Base-by-base conservation (phyloP, 352 stramenopile genomes). In the Phytophthora pini region DNA sequence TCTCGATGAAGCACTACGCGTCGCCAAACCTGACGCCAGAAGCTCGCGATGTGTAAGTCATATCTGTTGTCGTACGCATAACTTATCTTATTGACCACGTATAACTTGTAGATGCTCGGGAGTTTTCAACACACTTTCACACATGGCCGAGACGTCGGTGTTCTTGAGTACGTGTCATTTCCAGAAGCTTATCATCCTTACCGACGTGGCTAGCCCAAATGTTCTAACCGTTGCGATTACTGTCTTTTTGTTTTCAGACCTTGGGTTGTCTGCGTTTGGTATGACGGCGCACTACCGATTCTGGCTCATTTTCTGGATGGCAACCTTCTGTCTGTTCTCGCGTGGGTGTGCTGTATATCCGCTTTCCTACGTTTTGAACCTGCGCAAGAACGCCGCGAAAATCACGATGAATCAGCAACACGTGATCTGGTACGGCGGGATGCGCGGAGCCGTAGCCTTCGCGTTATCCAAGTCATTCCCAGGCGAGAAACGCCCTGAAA, bases 391-490 rank as follows among this genome's bases (percentile, higher is more conserved):
- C 40, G 72, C 62, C 24, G 72, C 78, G 20, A 74, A 72, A 57
- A 94, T 94, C 62, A 92, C 83, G n/a, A 64, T 73, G 36, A 97
- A 97, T 67, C 93, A 96, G 56, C 89, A 96, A 63, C 90, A 98
- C 77, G 97, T 98, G 89, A 93, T 98, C 56, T 98, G 90, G 87
- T 98, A 98, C 80, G 93, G 89, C 38, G 95, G 95, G 10, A 80
- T 99, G 44, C 89, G 96, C 24, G 94, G 94, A 17, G 96, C 94
- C 29, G 90, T 99, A 5, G 92, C 94, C 0, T 99, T 98, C 65
- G 89, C 92, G 27, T 80, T 96, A 55, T 92, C 92, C 57, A 92
- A 95, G 68, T 91, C 80, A 5, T 98, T 98, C 65, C 92, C 95
- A 8, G 79, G 84, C 15, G 82, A 93, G 36, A 93, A 92, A 70